These are phyloP conservation scores for Ogataea populi-albae DNA, from an alignment of 805 yeast genomes.

Conservation along the genomic window DNA sequence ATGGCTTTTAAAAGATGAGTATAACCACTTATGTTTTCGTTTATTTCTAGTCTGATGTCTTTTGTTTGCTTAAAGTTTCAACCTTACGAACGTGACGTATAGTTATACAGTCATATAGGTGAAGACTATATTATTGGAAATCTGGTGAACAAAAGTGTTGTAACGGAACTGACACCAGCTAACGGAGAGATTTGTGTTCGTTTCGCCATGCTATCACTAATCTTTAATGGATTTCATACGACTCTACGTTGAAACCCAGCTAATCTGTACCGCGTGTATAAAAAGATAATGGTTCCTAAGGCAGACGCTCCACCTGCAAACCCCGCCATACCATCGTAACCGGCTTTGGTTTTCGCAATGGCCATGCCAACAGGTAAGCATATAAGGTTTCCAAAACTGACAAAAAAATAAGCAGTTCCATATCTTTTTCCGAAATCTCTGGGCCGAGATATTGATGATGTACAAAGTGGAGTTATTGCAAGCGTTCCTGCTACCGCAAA, in stretches of 20 bases:
- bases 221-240: slow-evolving; percentile 3
- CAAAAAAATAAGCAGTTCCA: slow-evolving; percentile 61
- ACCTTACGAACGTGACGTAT: too few species aligned
- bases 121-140: too few species aligned
- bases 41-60: too few species aligned
- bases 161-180: too few species aligned
- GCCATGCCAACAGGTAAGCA: slow-evolving; percentile 45
- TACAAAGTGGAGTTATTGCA: slow-evolving; percentile 65
- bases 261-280: slow-evolving; percentile 20
- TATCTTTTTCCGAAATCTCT: slow-evolving; percentile 66
- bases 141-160: too few species aligned
- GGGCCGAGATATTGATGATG: slow-evolving; percentile 62
- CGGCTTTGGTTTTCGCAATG: slow-evolving; percentile 29
- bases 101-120: too few species aligned
- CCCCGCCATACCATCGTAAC: slow-evolving; percentile 31
- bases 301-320: slow-evolving; percentile 33
- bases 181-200: too few species aligned
- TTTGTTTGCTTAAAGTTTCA: too few species aligned
- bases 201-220: too few species aligned
- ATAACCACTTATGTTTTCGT: too few species aligned
- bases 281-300: slow-evolving; percentile 20
- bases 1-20: too few species aligned
- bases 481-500: slow-evolving; percentile 60
- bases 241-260: slow-evolving; percentile 21
- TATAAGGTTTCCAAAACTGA: slow-evolving; percentile 42